Base-by-base conservation (phyloP, 257 asterid genomes). In the Fraxinus americana region DNA sequence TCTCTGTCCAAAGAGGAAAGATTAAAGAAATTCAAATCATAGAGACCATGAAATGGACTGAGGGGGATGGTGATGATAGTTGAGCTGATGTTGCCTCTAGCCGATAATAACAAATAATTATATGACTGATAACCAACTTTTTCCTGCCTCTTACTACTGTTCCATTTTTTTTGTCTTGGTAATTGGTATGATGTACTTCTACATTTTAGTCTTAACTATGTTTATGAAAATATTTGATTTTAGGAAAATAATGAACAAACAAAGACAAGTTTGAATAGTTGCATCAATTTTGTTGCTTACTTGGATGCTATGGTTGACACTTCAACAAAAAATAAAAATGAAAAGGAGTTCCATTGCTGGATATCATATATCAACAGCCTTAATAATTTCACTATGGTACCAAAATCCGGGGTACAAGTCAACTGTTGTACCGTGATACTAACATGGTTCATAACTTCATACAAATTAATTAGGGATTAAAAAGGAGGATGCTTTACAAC, bases 241-340 rank as follows among this genome's bases (percentile, higher is more conserved):
- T 21, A 38, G 52, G 68, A 16, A 50, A 14, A 77, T 11, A 52
- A 29, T 23, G 67, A 59, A n/a, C 2, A 29, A 67, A 30, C 23
- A 67, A 16, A 14, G n/a, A 75, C 9, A 21, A 78, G 16, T 8
- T 16, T 45, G 67, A 70, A 52, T n/a, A 17, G 50, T 35, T 72
- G 61, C 27, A 73, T 35, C 57, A 77, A 81, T 67, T 30, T 38
- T 4, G 54, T 54, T n/a, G 78, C 38, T 35, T 27, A 78, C 65
- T 73, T 68, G 11, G 71, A 25, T 59, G n/a, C 45, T 21, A 10
- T 71, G 17, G 23, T 4, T 3, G 27, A 71, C 13, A 3, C 74
- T 70, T 70, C 27, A 25, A 69, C 25, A 25, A 32, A 68, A 57
- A 59, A 5, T 39, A 45, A 23, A 38, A 43, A 69, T 25, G 27